These are phyloP conservation scores for Aureobasidium sp. DNA, from an alignment of 2,329 filamentous ascomycete species.

Conservation along the genomic window DNA sequence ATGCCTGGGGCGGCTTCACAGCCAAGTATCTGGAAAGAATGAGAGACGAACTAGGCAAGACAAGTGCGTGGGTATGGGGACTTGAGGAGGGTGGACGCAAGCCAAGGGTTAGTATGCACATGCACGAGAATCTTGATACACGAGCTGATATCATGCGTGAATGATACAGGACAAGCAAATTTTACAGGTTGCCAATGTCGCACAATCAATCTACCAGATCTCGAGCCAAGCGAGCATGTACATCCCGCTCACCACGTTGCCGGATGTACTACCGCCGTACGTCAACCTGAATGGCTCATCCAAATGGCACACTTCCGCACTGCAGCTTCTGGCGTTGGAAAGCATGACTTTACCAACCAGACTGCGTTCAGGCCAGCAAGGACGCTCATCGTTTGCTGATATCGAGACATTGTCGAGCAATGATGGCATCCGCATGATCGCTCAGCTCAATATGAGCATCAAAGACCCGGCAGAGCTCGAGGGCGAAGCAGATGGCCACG, in stretches of 20 bases:
- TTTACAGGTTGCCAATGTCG: slow-evolving; percentile 64
- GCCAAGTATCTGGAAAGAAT: slow-evolving; percentile 53
- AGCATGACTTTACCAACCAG: slow-evolving; percentile 71
- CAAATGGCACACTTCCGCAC: slow-evolving; percentile 71
- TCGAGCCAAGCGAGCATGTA: slow-evolving; percentile 68
- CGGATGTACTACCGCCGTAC: slow-evolving; percentile 49
- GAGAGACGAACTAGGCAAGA: slow-evolving; percentile 86
- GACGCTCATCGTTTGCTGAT: slow-evolving; percentile 51
- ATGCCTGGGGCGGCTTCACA: slow-evolving; percentile 46
- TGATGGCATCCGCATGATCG: slow-evolving; percentile 73
- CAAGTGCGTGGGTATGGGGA: slow-evolving; percentile 80
- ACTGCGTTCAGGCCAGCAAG: slow-evolving; percentile 43
- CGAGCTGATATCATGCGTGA: slow-evolving; percentile 11
- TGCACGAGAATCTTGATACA: slow-evolving; percentile 11
- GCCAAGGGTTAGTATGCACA: slow-evolving; percentile 18
- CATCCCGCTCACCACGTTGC: slow-evolving; percentile 64
- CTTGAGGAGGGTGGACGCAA: slow-evolving; percentile 52
- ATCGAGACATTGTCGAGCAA: slow-evolving; percentile 63
- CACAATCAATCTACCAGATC: slow-evolving; percentile 62
- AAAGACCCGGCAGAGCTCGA: slow-evolving; percentile 31
- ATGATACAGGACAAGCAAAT: slow-evolving; percentile 51
- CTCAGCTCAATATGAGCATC: slow-evolving; percentile 63
- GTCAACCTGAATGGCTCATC: slow-evolving; percentile 56
- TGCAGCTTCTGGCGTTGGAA: slow-evolving; percentile 71
- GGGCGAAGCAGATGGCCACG: slow-evolving; percentile 24